These are phyloP conservation scores for Termitomyces sp. DNA, from an alignment of 1,284 basidiomycete genomes.

Conservation along the genomic window DNA sequence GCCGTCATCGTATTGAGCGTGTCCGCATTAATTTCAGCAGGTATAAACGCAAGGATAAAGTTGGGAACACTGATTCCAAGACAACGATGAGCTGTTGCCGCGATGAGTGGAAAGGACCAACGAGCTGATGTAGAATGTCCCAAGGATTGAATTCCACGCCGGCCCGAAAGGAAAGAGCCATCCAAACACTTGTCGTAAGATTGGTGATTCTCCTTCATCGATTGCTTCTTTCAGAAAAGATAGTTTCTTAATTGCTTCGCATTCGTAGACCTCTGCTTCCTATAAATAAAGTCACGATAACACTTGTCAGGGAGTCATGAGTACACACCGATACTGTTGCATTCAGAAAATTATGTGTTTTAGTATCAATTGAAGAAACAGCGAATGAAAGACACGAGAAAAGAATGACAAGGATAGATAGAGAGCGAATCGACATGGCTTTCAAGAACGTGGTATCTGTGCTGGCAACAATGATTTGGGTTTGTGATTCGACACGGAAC, in stretches of 20 bases:
- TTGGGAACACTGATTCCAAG: constrained; percentile 66
- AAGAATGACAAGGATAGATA: constrained; percentile 35
- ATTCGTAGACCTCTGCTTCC: constrained; percentile 48
- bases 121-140: constrained; percentile 93
- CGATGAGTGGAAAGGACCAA: constrained; percentile 34
- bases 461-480: background rate
- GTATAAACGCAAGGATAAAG: constrained; percentile 88
- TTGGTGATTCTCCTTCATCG: constrained; percentile 59
- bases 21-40: constrained; percentile 74
- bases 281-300: constrained; percentile 18
- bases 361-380: constrained; percentile 3
- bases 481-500: background rate
- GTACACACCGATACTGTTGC: constrained; percentile 17
- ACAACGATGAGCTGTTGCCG: constrained; percentile 8
- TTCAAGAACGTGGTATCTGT: background rate
- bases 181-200: constrained; percentile 73
- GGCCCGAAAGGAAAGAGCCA: constrained; percentile 84
- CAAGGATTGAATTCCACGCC: constrained; percentile 81
- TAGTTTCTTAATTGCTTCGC: constrained; percentile 51
- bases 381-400: constrained; percentile 26
- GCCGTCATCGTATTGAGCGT: constrained; percentile 90
- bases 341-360: constrained; percentile 5
- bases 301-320: background rate
- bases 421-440: constrained; percentile 24
- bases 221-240: constrained; percentile 53